Base-by-base conservation (phyloP, 75 land plant species). In the Adiantum capillusveneris region DNA sequence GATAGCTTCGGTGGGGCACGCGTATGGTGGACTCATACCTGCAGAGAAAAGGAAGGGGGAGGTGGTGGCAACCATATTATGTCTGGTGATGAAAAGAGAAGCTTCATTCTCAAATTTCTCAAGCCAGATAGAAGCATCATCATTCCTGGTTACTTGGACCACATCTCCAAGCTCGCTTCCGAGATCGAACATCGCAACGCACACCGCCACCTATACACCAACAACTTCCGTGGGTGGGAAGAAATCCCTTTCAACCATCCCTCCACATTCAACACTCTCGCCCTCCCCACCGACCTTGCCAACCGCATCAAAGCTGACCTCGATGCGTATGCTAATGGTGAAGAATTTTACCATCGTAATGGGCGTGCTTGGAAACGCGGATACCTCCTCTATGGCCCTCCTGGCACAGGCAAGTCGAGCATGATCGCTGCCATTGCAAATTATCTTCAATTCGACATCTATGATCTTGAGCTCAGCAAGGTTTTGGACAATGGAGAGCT, bases 351-450 rank as follows among this genome's bases (percentile, higher is more conserved):
- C 68, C 45, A 44, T 7, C 57, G 91, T 1, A 84, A 88, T 21
- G 87, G 91, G 1, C 81, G n/a, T n/a, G n/a, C n/a, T n/a, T n/a
- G n/a, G n/a, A n/a, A n/a, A n/a, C n/a, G n/a, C n/a, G n/a, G n/a
- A n/a, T n/a, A n/a, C n/a, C n/a, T n/a, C n/a, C n/a, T n/a, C n/a
- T n/a, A n/a, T n/a, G n/a, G n/a, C n/a, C n/a, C n/a, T n/a, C n/a
- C n/a, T n/a, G n/a, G n/a, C n/a, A n/a, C n/a, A n/a, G n/a, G n/a
- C n/a, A n/a, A 85, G 59, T 81, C 88, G 16, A 85, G 82, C 26
- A 69, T 81, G 79, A 81, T 85, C 22, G 81, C 85, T 30, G 88
- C 88, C 46, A 85, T 85, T 54, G 88, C 88, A 12, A 85, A 85
- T 50, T 37, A 58, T 48, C 43, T 81, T 30, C 63, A 75, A 36